These are phyloP conservation scores for Cyclotella distinguenda DNA, from an alignment of 108 stramenopile species.

Conservation along the genomic window DNA sequence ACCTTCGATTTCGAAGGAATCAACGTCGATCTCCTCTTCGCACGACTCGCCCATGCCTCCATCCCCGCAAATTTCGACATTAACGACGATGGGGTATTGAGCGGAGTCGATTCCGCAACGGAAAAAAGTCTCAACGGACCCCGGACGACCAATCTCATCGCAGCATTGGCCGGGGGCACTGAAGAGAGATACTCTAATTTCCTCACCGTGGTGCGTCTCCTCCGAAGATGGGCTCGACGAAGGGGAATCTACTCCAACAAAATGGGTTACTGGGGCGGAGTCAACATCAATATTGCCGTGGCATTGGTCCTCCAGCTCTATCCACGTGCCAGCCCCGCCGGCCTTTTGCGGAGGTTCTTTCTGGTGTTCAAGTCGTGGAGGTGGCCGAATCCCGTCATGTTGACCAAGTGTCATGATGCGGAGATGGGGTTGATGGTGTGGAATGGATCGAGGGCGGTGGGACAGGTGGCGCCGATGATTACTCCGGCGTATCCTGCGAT, in stretches of 20 bases:
- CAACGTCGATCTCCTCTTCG: constrained; percentile 96
- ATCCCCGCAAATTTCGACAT: constrained; percentile 90
- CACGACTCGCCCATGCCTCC: constrained; percentile 76
- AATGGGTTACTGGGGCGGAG: constrained; percentile 95
- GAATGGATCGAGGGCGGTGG: constrained; percentile 56
- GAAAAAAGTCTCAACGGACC: constrained; percentile 97
- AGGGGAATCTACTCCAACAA: constrained; percentile 99
- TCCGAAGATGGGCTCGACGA: constrained; percentile 94
- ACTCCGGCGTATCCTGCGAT: constrained; percentile 99
- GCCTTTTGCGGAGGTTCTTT: constrained; percentile 88
- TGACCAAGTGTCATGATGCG: constrained; percentile 86
- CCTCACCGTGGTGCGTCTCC: constrained; percentile 83
- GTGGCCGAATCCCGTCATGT: constrained; percentile 87
- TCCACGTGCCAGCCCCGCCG: constrained; percentile 87
- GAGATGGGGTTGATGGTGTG: constrained; percentile 80
- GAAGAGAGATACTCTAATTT: constrained; percentile 81
- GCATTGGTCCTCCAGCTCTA: constrained; percentile 92
- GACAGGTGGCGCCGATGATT: constrained; percentile 94
- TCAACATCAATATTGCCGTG: constrained; percentile 97
- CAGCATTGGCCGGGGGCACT: constrained; percentile 81
- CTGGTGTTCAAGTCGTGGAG: constrained; percentile 88
- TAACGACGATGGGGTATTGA: constrained; percentile 90
- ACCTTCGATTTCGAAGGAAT: constrained; percentile 98
- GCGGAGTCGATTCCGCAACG: constrained; percentile 90
- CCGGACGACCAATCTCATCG: constrained; percentile 93